Evolutionary conservation across 495 filamentous ascomycete genomes (phyloP), one percentile per base, ranked within the genome.

Genomic region (Cladorrhinum samala): DNA sequence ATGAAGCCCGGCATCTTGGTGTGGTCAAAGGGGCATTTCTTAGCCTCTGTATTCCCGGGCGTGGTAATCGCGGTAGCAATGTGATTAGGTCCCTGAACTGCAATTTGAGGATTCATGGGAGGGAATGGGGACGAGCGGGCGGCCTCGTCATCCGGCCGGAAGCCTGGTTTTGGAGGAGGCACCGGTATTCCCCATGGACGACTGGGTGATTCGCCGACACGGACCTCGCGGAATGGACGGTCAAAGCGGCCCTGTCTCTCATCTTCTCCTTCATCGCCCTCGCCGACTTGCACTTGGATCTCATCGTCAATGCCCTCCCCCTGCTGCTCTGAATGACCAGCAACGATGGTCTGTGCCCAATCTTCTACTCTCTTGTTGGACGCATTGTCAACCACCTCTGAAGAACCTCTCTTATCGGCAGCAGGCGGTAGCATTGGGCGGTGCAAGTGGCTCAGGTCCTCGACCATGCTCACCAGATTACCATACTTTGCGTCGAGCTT

Each of bases 401-500:
- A 5, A 6, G 46, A 52, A 72, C 59, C 54, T 63, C 7, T 72
- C 69, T n/a, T 72, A 67, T 27, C 50, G 23, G 14, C 51, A 11
- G 38, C 49, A 38, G 76, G 71, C 0, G 88, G 88, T 9, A 96
- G 70, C 76, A 89, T 83, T 0, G 86, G 81, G 66, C 89, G 85
- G 61, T 96, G 91, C 56, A 91, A 90, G 50, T 79, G 75, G 43
- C 89, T 85, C 21, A 96, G 73, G 19, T 88, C 88, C 63, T 88
- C 83, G 46, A 96, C 91, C 90, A 96, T 95, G 69, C 78, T 91
- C 52, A 86, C 88, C 20, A 95, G 73, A 60, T 82, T 89, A 2
- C 89, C 91, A 57, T 96, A 96, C 60, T 96, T 96, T 38, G 87
- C 88, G 62, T 96, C 91, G 21, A 96, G 73, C 61, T 90, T 85